phyloP scores from a whole-genome alignment of 768 basidiomycete species.

The Mycena belliarum region DNA sequence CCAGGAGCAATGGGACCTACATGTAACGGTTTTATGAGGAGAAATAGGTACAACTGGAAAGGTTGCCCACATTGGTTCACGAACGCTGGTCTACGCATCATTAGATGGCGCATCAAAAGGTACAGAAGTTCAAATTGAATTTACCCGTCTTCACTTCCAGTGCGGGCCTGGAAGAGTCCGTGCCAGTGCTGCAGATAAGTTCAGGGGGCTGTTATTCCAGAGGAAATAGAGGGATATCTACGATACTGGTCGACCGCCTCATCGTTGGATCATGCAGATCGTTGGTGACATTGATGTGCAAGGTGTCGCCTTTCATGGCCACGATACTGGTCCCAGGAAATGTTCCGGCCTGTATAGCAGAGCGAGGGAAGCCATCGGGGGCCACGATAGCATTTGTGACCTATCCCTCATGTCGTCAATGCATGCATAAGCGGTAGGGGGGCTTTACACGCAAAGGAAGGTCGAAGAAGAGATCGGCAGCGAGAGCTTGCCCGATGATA shows the following conservation, averaged over 20 bases:
- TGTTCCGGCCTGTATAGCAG: conserved; percentile 39
- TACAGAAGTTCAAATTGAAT: no score
- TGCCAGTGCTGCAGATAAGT: conserved; percentile 23
- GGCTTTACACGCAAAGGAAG: no score
- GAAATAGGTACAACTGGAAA: not conserved
- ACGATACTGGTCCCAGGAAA: conserved; percentile 43
- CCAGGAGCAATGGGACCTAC: not conserved
- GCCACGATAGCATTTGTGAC: conserved; percentile 34
- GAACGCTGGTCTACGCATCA: conserved; percentile 14
- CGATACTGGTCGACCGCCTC: conserved; percentile 39
- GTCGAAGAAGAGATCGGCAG: no score
- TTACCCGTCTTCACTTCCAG: conserved; percentile 26
- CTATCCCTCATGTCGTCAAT: not conserved
- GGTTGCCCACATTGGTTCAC: conserved; percentile 22
- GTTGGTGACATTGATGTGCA: conserved; percentile 41
- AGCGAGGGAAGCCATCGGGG: conserved; percentile 43
- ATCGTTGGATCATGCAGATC: conserved; percentile 37
- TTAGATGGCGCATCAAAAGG: not conserved
- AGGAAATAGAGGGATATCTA: conserved; percentile 20
- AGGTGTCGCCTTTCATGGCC: conserved; percentile 37
- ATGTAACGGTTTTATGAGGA: not conserved
- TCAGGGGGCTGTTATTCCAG: not conserved
- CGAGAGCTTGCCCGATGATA: no score
- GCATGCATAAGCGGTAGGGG: no score
- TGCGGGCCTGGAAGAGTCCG: conserved; percentile 26